Base-by-base conservation (phyloP, 2,329 filamentous ascomycete species). In the Penicillium sp. region DNA sequence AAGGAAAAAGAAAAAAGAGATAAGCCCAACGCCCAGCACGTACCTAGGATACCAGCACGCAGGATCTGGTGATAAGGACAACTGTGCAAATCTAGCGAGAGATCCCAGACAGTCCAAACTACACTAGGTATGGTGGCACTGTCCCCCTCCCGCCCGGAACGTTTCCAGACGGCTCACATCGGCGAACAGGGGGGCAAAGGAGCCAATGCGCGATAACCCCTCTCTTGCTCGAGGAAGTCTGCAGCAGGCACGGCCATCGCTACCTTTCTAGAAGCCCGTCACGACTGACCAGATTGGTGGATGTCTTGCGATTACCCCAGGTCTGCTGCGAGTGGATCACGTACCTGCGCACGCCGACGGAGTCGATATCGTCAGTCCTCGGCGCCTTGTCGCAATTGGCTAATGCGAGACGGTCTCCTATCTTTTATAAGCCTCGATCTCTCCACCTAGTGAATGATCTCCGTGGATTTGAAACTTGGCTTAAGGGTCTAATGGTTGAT, bases 241-340 rank as follows among this genome's bases (percentile, higher is more conserved):
- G 36, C 36, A 40, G 20, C 23, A 49, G 42, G 44, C 32, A 52
- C 58, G 59, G 56, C 27, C 46, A 36, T 52, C 45, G 27, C 49
- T 54, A 49, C 55, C 44, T 53, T 63, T 63, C 60, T 63, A 63
- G 61, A 63, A 63, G 58, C 50, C 42, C 41, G 33, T 37, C 23
- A 42, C 39, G 15, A 51, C 26, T 29, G 20, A 48, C 48, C n/a
- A 49, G 55, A 62, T 63, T 62, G 59, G 55, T 56, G 52, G 59
- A 59, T 51, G 52, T 48, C 45, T 36, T 52, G 33, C 32, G 43
- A 51, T 63, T 68, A 68, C 66, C 66, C 66, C 66, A 68, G 66
- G 64, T 68, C 63, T 54, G 52, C 55, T 46, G 48, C 40, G 52
- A 57, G 55, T 56, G 59, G 51, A 55, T 59, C 49, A 60, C 40